phyloP scores from a whole-genome alignment of 108 stramenopile genomes.

The Fistulifera solaris region DNA sequence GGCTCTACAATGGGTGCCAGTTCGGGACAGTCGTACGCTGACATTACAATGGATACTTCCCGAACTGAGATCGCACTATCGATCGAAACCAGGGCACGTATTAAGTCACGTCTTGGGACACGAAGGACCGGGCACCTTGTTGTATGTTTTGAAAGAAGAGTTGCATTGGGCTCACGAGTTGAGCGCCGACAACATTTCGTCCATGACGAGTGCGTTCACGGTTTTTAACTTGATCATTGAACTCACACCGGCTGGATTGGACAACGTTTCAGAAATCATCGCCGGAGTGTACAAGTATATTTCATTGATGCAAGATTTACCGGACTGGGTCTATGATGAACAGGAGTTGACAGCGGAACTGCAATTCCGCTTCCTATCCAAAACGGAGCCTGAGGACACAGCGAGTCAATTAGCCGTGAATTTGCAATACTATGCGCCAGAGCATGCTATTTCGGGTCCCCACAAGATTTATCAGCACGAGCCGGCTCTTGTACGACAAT shows the following conservation, averaged over 20 bases:
- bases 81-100: slow-evolving; percentile 40
- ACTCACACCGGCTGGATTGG: slow-evolving; percentile 49
- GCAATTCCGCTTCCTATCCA: slow-evolving; percentile 59
- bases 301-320: slow-evolving; percentile 30
- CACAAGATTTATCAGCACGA: slow-evolving; percentile 42
- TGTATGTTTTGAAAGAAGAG: slow-evolving; percentile 37
- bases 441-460: slow-evolving; percentile 37
- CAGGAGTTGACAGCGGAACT: slow-evolving; percentile 30
- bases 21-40: slow-evolving; percentile 20
- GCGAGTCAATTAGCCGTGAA: slow-evolving; percentile 30
- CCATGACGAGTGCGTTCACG: slow-evolving; percentile 32
- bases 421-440: slow-evolving; percentile 38
- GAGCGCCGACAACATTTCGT: slow-evolving; percentile 34
- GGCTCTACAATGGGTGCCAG: slow-evolving; percentile 28
- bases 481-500: slow-evolving; percentile 9
- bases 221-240: slow-evolving; percentile 44
- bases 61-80: slow-evolving; percentile 20
- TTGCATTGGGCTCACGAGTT: slow-evolving; percentile 65
- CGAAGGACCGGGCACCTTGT: slow-evolving; percentile 62
- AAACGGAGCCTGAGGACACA: slow-evolving; percentile 50
- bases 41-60: slow-evolving; percentile 40
- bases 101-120: slow-evolving; percentile 72
- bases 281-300: slow-evolving; percentile 52
- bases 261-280: slow-evolving; percentile 59
- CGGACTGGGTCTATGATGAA: slow-evolving; percentile 65